A percentile compares a stretch with the other conserved stretches of the same genome.
Conservation (phyloP, 352 stramenopile species). For the Peronospora belbahrii region DNA sequence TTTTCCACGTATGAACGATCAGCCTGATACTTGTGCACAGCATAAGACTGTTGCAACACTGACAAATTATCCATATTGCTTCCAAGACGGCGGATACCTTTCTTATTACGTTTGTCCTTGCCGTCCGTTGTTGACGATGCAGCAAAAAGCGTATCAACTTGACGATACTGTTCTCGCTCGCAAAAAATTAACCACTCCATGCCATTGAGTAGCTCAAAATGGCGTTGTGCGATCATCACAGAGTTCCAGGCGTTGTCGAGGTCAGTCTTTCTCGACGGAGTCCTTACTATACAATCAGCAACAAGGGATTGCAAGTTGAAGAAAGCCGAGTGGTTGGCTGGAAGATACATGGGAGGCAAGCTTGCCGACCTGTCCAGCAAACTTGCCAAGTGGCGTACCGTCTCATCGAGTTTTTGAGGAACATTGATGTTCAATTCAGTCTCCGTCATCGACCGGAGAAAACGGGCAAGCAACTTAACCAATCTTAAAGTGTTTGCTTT, state of each 20-base stretch:
- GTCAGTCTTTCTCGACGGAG: conserved; percentile 13
- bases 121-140: conserved; percentile 4
- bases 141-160: conserved; percentile 38
- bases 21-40: conserved; percentile 63
- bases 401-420: conserved; percentile 19
- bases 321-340: conserved; percentile 43
- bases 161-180: conserved; percentile 52
- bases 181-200: conserved; percentile 66
- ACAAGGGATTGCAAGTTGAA: conserved; percentile 24
- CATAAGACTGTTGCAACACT: conserved; percentile 79
- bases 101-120: conserved; percentile 19
- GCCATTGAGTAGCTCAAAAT: conserved; percentile 49
- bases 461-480: conserved; percentile 41
- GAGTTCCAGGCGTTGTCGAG: conserved; percentile 33
- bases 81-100: conserved; percentile 6
- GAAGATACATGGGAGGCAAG: conserved; percentile 36
- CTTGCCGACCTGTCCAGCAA: conserved; percentile 16
- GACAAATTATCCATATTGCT: conserved; percentile 40
- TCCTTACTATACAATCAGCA: conserved; percentile 1
- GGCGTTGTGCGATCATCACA: conserved; percentile 30
- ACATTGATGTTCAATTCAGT: conserved; percentile 35
- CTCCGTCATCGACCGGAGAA: conserved; percentile 44
- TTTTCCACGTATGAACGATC: conserved; percentile 68
- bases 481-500: conserved; percentile 7
- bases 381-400: conserved; percentile 1